Evolutionary conservation across 768 basidiomycete species (phyloP), one percentile per base, ranked within the genome.

Genomic region (Termitomyces sp.): DNA sequence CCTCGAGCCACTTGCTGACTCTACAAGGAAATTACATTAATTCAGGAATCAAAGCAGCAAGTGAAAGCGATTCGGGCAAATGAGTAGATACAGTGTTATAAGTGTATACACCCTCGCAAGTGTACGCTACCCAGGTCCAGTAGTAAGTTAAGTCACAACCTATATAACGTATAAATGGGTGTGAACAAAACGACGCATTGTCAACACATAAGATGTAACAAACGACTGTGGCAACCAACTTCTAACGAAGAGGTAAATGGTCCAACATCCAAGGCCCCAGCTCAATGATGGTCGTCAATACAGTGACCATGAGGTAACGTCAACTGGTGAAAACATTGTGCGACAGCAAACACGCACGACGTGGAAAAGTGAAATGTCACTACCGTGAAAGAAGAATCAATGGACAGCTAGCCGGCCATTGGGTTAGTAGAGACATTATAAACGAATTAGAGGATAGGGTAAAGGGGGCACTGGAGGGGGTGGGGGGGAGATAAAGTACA

Each of bases 341-440:
- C 23, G 23, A 23, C 30, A 40, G 52, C 55, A 54, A 41, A 49
- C 50, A 56, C 55, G 41, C 50, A 33, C 52, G 56, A 53, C 55
- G 49, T 18, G 44, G 49, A 40, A n/a, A 46, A 55, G 38, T 48
- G 35, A 32, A 60, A 60, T 60, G 57, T 47, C 63, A 61, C 60
- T 63, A 50, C 63, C 56, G 50, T 50, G 36, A 32, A 50, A 20
- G 48, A 32, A 46, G 52, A 49, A 51, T 43, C 51, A 50, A 61
- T 53, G 57, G 26, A 54, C 38, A 54, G 54, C 57, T 56, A 58
- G 54, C 57, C 57, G 35, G 60, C 60, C 55, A 32, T 50, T 49
- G 62, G 48, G 63, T 61, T 51, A 59, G 49, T 55, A 52, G 63
- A 46, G 55, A 49, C 46, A 63, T 61, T 64, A 64, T 64, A 61